Evolutionary conservation across 768 basidiomycete species (phyloP), one percentile per base, ranked within the genome.

Genomic region (Trametes gibbosa): DNA sequence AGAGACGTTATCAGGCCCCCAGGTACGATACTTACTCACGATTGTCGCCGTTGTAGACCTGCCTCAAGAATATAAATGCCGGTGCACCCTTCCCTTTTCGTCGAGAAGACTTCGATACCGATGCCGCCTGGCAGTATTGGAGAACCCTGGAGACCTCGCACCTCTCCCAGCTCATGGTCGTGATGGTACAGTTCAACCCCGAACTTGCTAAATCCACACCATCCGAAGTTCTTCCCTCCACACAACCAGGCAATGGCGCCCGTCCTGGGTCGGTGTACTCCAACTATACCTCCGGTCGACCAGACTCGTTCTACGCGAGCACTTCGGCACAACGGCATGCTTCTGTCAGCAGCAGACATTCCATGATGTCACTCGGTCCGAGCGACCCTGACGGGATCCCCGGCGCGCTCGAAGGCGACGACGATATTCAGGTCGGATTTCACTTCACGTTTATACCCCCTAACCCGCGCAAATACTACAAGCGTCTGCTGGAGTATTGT

Each of bases 381-480:
- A 70, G 64, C 7, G 71, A 75, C 32, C 66, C 72, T 2, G 78
- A 79, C 32, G 64, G 64, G 12, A 70, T 75, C 13, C 71, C 70
- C 24, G 76, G 76, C 16, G 79, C 77, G 19, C 65, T 77, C 7
- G 80, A 80, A 6, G 83, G 73, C 10, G 89, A 90, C 62, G 89
- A 90, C 12, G 87, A 90, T 47, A 77, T 90, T 42, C 82, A 81
- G 34, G 83, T 83, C 45, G 88, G 88, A 25, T 85, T 87, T 63
- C 78, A 87, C 65, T 97, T 95, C 77, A 92, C 90, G 0, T 97
- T 84, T 70, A 93, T 98, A 60, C 95, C 95, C 3, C 86, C 92
- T 16, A 91, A 90, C 69, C 90, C 95, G 7, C 85, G 83, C 72
- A 85, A 83, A 66, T 92, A 82, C 71, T 99, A 96, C 78, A 85